Evolutionary conservation across 225 moss, liverwort and hornwort species (phyloP).

Genomic region (Polytrichum commune): DNA sequence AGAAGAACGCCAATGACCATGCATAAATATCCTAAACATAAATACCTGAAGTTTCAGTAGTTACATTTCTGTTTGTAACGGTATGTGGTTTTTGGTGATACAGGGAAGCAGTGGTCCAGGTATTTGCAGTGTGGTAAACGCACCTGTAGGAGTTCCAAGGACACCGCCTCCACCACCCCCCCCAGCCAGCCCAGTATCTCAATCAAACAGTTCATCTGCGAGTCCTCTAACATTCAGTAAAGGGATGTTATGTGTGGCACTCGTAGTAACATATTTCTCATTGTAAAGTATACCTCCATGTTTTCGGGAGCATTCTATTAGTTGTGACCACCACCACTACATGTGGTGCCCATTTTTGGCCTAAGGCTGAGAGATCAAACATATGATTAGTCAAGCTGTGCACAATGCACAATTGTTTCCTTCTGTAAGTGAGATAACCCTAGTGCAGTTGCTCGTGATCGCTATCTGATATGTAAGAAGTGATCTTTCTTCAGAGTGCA

Average conservation of each 20-base stretch:
- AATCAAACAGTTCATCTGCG: conserved; percentile 19
- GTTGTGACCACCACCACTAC: background rate
- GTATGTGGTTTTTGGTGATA: conserved; percentile 13
- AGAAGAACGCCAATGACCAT: background rate
- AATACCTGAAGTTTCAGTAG: background rate
- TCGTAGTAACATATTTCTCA: background rate
- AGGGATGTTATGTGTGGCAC: conserved; percentile 14
- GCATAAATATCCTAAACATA: background rate
- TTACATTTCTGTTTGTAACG: background rate
- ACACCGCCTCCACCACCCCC: conserved; percentile 36
- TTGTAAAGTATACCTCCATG: background rate
- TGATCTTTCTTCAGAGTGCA: background rate
- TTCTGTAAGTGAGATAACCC: background rate
- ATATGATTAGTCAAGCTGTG: background rate
- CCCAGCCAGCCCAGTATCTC: conserved; percentile 12
- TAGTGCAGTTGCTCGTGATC: background rate
- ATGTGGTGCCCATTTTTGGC: background rate
- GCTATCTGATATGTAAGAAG: background rate
- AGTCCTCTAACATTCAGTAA: conserved; percentile 13
- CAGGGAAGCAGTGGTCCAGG: conserved; percentile 53
- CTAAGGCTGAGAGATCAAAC: background rate
- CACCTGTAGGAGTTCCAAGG: conserved; percentile 38
- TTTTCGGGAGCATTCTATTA: background rate
- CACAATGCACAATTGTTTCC: background rate
- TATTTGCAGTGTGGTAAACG: conserved; percentile 36